Base-by-base conservation (phyloP, 2,329 filamentous ascomycete genomes). In the Coniochaeta ligniaria region DNA sequence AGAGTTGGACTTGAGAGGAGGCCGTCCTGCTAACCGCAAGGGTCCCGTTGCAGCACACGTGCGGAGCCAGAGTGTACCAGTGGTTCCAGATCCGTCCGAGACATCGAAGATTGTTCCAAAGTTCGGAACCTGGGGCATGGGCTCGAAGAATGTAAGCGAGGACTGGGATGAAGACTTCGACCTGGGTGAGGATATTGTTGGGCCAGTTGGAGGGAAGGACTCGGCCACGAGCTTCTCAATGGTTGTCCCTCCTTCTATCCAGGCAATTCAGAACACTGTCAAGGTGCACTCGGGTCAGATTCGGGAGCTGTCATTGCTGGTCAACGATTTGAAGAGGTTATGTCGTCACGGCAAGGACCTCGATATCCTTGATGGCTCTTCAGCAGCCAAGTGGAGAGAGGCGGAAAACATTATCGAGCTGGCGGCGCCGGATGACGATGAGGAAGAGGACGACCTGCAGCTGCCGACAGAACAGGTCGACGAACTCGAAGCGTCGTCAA, bases 161-260 rank as follows among this genome's bases (percentile, higher is more conserved):
- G 91, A 95, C 69, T 96, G 91, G 91, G 91, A 94, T 67, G 90
- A 93, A 64, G 91, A 96, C 71, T 95, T 96, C 67, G 90, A 94
- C 62, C 93, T 94, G 70, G 82, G 79, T 35, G 77, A 75, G 50
- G 68, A 73, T n/a, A 71, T 72, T 41, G 73, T 73, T 36, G 72
- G 70, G 31, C 71, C 72, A 28, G 72, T 71, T 3, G 67, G 69
- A 24, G 74, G 72, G 45, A 75, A 74, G 58, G 73, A 72, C 22
- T 67, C 72, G 6, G 71, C 72, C 3, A 71, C 71, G 2, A 70
- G 71, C 7, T 74, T 79, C 59, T 73, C 75, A 1, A 89, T 92
- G 85, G 74, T 88, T n/a, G 88, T 96, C 26, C 91, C 91, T 0
- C 84, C 87, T 65, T 89, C 85, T 1, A 95, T 96, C 60, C 87